Conservation (phyloP, 495 filamentous ascomycete genomes). For the Lasiosphaeriaceae sp. region DNA sequence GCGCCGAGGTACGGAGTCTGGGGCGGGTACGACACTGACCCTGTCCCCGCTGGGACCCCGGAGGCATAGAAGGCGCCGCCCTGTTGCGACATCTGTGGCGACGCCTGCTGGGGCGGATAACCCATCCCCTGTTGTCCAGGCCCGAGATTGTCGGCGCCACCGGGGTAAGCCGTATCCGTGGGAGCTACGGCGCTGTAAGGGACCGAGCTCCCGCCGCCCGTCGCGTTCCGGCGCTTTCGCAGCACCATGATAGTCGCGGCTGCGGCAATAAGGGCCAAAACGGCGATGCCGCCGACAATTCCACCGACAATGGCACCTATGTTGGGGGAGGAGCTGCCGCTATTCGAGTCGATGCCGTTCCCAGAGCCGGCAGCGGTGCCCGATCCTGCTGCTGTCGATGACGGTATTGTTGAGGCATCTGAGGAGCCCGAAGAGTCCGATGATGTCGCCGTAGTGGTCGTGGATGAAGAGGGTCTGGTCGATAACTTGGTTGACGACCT, state of each 20-base stretch:
- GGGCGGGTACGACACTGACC: background rate
- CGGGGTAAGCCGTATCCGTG: slow-evolving; percentile 6
- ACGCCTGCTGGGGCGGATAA: background rate
- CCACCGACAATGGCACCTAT: slow-evolving; percentile 27
- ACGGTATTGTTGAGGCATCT: background rate
- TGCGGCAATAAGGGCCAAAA: slow-evolving; percentile 16
- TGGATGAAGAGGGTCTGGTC: slow-evolving; percentile 4
- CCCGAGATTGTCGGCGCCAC: background rate
- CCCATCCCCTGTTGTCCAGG: background rate
- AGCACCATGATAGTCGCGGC: slow-evolving; percentile 18
- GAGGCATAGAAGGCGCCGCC: background rate
- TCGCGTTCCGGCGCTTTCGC: slow-evolving; percentile 16
- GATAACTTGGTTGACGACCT: slow-evolving; percentile 5
- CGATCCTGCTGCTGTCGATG: background rate
- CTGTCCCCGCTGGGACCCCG: background rate
- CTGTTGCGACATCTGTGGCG: slow-evolving; percentile 12
- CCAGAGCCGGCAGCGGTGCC: background rate
- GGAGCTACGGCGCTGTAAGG: slow-evolving; percentile 18
- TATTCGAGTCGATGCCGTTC: background rate
- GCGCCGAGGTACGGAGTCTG: slow-evolving; percentile 8
- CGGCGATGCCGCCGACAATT: slow-evolving; percentile 25
- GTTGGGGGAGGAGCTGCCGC: slow-evolving; percentile 12
- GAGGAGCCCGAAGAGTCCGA: background rate
- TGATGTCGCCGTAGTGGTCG: slow-evolving; percentile 5
- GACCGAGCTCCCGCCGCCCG: background rate